phyloP scores from a whole-genome alignment of 345 rosid species.

The Eucalyptus globulus region DNA sequence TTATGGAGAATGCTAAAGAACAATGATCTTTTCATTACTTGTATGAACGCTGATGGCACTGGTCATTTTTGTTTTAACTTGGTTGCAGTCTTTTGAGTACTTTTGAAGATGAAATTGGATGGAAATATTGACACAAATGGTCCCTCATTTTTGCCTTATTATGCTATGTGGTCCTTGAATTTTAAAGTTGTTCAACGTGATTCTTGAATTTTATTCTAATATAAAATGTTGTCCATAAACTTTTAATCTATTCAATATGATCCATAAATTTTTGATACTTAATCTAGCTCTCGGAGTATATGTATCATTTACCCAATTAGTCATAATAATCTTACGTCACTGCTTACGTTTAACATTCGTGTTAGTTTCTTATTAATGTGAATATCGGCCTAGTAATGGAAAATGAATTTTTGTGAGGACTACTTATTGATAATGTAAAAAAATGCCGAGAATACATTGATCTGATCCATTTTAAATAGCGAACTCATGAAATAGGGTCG shows the following conservation, averaged over 20 bases:
- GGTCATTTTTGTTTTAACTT: not conserved
- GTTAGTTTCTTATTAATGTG: not conserved
- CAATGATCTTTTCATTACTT: not conserved
- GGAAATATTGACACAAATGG: not conserved
- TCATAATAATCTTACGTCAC: not conserved
- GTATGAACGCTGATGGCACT: not conserved
- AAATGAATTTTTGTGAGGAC: not conserved
- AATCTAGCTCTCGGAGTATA: not conserved
- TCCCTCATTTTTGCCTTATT: not conserved
- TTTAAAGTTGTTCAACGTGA: not conserved
- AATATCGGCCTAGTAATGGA: not conserved
- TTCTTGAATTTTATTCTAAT: fast-evolving
- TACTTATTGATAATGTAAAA: not conserved
- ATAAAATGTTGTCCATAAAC: fast-evolving
- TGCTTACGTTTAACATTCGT: not conserved
- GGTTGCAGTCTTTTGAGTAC: not conserved
- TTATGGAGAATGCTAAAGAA: not conserved
- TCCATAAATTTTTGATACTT: fast-evolving
- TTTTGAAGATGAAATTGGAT: not conserved
- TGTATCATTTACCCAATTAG: not conserved
- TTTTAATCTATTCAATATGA: fast-evolving
- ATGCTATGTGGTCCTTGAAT: too few species aligned
- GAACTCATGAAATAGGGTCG: not conserved
- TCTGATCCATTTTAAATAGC: not conserved
- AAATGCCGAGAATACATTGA: not conserved